Evolutionary conservation across 2,329 filamentous ascomycete species (phyloP).

Genomic region (Phaeosphaeriaceae sp.): DNA sequence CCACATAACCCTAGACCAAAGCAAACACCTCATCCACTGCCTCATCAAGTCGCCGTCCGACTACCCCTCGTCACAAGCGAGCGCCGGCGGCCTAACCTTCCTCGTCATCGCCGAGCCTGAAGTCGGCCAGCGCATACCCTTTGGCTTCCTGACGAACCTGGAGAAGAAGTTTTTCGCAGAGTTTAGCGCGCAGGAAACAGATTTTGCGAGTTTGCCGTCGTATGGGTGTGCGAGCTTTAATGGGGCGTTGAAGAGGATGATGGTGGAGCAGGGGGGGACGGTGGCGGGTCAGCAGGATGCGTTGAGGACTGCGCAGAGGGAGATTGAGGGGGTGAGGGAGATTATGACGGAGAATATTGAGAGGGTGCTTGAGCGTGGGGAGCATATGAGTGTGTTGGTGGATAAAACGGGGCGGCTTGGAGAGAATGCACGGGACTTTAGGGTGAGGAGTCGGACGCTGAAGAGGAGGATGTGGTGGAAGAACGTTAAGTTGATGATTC

Average conservation of each 20-base stretch:
- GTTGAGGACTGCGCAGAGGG: conserved; percentile 79
- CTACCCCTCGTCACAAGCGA: conserved; percentile 58
- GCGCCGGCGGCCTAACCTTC: conserved; percentile 85
- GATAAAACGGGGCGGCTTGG: conserved; percentile 96
- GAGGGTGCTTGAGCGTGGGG: conserved; percentile 81
- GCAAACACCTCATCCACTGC: conserved; percentile 93
- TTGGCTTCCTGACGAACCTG: conserved; percentile 89
- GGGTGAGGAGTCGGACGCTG: conserved; percentile 82
- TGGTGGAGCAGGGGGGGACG: conserved; percentile 84
- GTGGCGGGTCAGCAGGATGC: conserved; percentile 75
- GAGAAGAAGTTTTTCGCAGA: conserved; percentile 82
- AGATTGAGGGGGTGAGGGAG: conserved; percentile 90
- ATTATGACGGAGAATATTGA: conserved; percentile 98
- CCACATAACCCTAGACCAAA: conserved; percentile 94
- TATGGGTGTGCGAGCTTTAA: conserved; percentile 95
- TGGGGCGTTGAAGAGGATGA: conserved; percentile 73
- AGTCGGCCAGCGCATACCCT: conserved; percentile 86
- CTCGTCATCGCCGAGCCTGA: conserved; percentile 84
- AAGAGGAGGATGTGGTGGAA: conserved; percentile 99
- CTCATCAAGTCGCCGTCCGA: conserved; percentile 81
- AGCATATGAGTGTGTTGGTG: conserved; percentile 90
- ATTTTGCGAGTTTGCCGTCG: conserved; percentile 79
- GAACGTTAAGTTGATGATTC: conserved; percentile 91
- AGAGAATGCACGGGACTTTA: conserved; percentile 86
- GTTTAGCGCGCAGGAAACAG: conserved; percentile 69